A percentile compares a stretch with the other conserved stretches of the same genome.
These are phyloP conservation scores for Leptographium lundbergii DNA, from an alignment of 2,329 filamentous ascomycete species.

Conservation along the genomic window DNA sequence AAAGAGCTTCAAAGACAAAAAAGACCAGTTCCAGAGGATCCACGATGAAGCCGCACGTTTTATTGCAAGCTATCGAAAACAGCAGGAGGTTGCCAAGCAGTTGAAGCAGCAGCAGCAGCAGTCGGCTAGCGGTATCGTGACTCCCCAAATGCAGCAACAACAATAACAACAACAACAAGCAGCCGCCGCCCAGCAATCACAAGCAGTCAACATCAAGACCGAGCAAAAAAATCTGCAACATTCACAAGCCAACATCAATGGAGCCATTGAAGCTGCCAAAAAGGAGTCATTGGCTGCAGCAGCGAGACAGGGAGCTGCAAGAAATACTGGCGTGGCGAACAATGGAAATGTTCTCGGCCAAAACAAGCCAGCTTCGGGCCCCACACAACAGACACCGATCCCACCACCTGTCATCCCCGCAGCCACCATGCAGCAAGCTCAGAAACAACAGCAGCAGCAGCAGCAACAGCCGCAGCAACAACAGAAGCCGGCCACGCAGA, in stretches of 20 bases:
- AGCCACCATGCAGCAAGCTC: constrained; percentile 8
- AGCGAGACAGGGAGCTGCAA: constrained; percentile 11
- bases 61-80: constrained; percentile 33
- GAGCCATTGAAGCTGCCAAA: constrained; percentile 33
- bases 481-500: constrained; percentile 16
- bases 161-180: constrained; percentile 9
- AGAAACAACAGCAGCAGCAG: constrained; percentile 13
- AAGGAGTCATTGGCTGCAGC: constrained; percentile 24
- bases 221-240: constrained; percentile 19
- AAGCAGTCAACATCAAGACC: constrained; percentile 16
- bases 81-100: constrained; percentile 21
- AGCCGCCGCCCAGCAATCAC: constrained; percentile 6
- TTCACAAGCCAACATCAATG: constrained; percentile 26
- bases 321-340: constrained; percentile 4
- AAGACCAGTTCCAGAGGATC: constrained; percentile 29
- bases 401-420: constrained; percentile 13
- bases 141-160: constrained; percentile 10
- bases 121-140: constrained; percentile 9
- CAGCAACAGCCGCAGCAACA: constrained; percentile 9
- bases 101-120: constrained; percentile 12
- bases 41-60: constrained; percentile 34
- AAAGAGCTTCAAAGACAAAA: constrained; percentile 29
- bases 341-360: not conserved
- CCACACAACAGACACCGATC: constrained; percentile 12
- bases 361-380: constrained; percentile 4